Evolutionary conservation across 768 basidiomycete genomes (phyloP).

Genomic region (Rickenella mellea): DNA sequence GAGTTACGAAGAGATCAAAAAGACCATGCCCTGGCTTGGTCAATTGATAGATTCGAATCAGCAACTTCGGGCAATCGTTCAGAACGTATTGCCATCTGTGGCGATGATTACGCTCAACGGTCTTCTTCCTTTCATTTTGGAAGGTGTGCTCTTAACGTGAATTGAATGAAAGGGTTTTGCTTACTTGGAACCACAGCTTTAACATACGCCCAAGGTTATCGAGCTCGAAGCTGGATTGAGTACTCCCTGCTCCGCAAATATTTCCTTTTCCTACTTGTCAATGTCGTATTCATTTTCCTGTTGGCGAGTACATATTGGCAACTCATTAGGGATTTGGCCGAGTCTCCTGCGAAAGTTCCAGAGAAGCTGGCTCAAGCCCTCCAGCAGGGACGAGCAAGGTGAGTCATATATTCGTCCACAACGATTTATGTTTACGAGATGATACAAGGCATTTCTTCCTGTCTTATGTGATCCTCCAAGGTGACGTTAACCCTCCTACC

Average conservation of each 20-base stretch:
- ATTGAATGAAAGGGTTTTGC: background rate
- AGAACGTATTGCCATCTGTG: slow-evolving; percentile 88
- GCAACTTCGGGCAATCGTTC: slow-evolving; percentile 77
- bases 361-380: slow-evolving; percentile 85
- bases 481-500: slow-evolving; percentile 20
- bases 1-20: slow-evolving; percentile 91
- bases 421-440: slow-evolving; percentile 8
- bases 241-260: slow-evolving; percentile 92
- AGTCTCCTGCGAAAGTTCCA: slow-evolving; percentile 89
- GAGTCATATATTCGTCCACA: slow-evolving; percentile 9
- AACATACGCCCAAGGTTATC: slow-evolving; percentile 86
- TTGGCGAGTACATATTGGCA: slow-evolving; percentile 89
- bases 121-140: slow-evolving; percentile 77
- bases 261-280: slow-evolving; percentile 84
- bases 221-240: slow-evolving; percentile 87
- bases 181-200: slow-evolving; percentile 30
- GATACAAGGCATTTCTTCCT: slow-evolving; percentile 65
- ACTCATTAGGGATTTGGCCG: slow-evolving; percentile 82
- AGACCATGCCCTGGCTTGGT: slow-evolving; percentile 80
- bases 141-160: slow-evolving; percentile 40
- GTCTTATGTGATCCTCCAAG: slow-evolving; percentile 79
- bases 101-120: slow-evolving; percentile 90
- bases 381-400: slow-evolving; percentile 68
- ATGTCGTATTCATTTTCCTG: slow-evolving; percentile 92
- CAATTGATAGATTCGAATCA: slow-evolving; percentile 74